Evolutionary conservation across 257 asterid species (phyloP).

Genomic region (Penstemon newberryi): DNA sequence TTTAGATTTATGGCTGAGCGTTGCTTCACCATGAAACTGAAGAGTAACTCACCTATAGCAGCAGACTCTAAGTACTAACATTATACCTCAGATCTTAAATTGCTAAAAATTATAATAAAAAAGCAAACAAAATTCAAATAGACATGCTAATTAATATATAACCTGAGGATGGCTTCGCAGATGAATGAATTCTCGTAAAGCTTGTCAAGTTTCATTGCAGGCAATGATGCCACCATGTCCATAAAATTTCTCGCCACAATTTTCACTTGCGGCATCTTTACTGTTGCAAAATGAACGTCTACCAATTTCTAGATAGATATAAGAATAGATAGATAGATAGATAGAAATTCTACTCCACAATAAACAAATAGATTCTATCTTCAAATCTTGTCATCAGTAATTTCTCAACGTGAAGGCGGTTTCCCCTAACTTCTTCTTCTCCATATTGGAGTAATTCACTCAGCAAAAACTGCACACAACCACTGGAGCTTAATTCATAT

Average conservation of each 20-base stretch:
- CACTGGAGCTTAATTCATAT: too few relatives aligned
- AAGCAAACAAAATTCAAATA: slow-evolving; percentile 11
- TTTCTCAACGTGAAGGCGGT: slow-evolving; percentile 12
- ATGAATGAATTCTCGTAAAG: slow-evolving; percentile 87
- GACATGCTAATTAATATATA: slow-evolving; percentile 1
- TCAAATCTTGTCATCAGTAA: slow-evolving; percentile 16
- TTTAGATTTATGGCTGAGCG: too few relatives aligned
- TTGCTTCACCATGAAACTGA: background rate
- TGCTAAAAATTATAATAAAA: background rate
- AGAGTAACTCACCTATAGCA: slow-evolving; percentile 1
- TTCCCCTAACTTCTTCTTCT: slow-evolving; percentile 23
- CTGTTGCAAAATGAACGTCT: background rate
- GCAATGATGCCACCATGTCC: slow-evolving; percentile 99
- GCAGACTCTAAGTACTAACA: background rate
- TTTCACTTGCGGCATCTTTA: slow-evolving; percentile 87
- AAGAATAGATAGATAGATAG: background rate
- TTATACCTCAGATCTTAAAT: slow-evolving; percentile 3
- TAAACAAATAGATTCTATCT: slow-evolving; percentile 12
- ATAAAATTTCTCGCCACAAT: slow-evolving; percentile 89
- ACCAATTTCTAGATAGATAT: background rate
- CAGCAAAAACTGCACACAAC: background rate
- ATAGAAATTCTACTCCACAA: background rate
- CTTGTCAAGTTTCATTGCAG: slow-evolving; percentile 84
- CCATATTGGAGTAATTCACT: slow-evolving; percentile 9
- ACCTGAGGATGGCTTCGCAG: slow-evolving; percentile 97